Conservation (phyloP, 2,329 filamentous ascomycete genomes). For the Pseudogymnoascus sp. region DNA sequence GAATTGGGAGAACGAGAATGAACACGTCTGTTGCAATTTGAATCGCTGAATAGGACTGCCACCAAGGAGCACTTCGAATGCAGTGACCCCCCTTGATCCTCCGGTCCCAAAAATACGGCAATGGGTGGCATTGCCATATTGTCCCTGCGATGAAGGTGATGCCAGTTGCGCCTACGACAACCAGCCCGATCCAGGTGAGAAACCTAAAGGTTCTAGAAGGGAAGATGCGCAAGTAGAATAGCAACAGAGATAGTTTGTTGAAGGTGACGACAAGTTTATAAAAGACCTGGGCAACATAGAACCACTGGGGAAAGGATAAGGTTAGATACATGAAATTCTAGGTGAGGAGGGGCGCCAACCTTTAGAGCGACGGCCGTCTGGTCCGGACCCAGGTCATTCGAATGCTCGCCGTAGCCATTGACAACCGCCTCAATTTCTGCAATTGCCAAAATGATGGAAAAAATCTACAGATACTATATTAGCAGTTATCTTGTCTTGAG, state of each 20-base stretch:
- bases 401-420: neutral
- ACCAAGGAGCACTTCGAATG: conserved; percentile 33
- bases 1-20: conserved; percentile 37
- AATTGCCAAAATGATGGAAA: neutral
- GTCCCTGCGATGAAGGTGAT: conserved; percentile 28
- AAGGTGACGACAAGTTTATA: conserved; percentile 34
- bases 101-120: conserved; percentile 34
- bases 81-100: conserved; percentile 34
- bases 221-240: conserved; percentile 39
- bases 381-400: neutral
- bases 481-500: neutral
- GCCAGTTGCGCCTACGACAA: conserved; percentile 28
- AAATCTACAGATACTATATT: neutral
- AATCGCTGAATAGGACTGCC: conserved; percentile 34
- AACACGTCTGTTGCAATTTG: conserved; percentile 37
- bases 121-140: conserved; percentile 35
- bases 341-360: neutral
- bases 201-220: conserved; percentile 26
- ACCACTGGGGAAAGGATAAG: conserved; percentile 17
- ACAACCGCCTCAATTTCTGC: neutral
- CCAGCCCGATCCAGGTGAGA: conserved; percentile 29
- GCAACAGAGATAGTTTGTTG: conserved; percentile 35
- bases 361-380: neutral
- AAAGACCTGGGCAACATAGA: conserved; percentile 31
- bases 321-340: neutral